Conservation (phyloP, 139 green algal genomes). For the Picochlorum costavermella region DNA sequence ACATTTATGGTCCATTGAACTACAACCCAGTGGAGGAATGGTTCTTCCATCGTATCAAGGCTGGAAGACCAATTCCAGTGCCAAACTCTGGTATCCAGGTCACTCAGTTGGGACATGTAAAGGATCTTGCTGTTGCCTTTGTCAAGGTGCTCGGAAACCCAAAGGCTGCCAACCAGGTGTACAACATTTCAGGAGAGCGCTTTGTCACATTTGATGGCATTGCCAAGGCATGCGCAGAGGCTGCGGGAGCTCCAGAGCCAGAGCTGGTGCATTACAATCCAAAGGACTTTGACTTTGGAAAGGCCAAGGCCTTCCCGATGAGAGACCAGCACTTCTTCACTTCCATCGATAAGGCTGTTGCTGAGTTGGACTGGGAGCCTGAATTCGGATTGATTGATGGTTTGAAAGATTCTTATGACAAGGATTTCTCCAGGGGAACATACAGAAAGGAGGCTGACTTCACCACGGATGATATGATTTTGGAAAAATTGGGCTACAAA, state of each 20-base stretch:
- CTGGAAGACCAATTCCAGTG: slow-evolving; percentile 79
- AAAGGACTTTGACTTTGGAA: slow-evolving; percentile 93
- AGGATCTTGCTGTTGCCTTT: slow-evolving; percentile 84
- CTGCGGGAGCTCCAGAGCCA: slow-evolving; percentile 69
- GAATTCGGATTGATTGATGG: slow-evolving; percentile 84
- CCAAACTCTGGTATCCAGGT: slow-evolving; percentile 79
- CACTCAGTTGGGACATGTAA: slow-evolving; percentile 80
- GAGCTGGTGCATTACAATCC: slow-evolving; percentile 91
- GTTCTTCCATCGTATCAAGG: slow-evolving; percentile 80
- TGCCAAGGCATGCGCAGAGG: slow-evolving; percentile 83
- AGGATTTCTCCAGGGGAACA: slow-evolving; percentile 88
- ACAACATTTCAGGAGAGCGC: slow-evolving; percentile 61
- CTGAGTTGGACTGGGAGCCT: slow-evolving; percentile 80
- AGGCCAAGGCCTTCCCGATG: slow-evolving; percentile 87
- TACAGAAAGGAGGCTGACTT: slow-evolving; percentile 91
- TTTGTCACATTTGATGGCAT: slow-evolving; percentile 95
- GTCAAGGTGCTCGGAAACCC: slow-evolving; percentile 65
- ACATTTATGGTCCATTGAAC: slow-evolving; percentile 98
- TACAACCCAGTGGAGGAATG: slow-evolving; percentile 97
- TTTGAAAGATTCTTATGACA: slow-evolving; percentile 78
- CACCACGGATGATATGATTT: slow-evolving; percentile 81
- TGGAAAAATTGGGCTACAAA: slow-evolving; percentile 29
- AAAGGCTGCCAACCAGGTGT: slow-evolving; percentile 60
- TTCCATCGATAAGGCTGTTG: slow-evolving; percentile 80
- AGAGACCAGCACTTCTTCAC: slow-evolving; percentile 96